phyloP scores from a whole-genome alignment of 192 early-diverging fungal genomes.

The Kappamyces sp. region DNA sequence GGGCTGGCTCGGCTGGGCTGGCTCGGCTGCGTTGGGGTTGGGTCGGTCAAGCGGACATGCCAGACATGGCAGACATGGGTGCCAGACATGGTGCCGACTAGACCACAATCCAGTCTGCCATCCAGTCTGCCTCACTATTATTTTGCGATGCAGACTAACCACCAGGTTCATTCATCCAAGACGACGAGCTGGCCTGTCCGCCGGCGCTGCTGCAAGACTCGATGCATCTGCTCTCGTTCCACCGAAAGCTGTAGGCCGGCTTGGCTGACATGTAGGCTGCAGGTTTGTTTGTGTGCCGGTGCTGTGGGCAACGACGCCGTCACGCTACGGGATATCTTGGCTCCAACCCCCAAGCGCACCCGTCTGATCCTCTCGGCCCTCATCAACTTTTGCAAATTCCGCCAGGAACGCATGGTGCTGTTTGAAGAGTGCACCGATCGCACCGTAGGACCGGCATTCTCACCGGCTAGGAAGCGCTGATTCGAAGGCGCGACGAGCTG shows the following conservation, averaged over 20 bases:
- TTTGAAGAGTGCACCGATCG: constrained; percentile 59
- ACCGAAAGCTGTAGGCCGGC: constrained; percentile 48
- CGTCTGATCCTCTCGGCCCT: constrained; percentile 71
- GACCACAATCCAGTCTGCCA: not conserved
- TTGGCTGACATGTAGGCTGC: constrained; percentile 21
- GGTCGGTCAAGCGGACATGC: constrained; percentile 34
- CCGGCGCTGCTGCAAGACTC: constrained; percentile 62
- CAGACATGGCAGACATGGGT: constrained; percentile 8
- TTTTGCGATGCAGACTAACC: not conserved
- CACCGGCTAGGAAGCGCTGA: not conserved
- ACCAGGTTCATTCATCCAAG: constrained; percentile 29
- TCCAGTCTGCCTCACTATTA: not conserved
- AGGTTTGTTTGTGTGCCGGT: not conserved
- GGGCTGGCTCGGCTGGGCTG: constrained; percentile 37
- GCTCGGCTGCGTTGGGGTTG: too few relatives aligned
- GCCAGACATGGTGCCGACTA: constrained; percentile 24
- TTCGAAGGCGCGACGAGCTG: constrained; percentile 33
- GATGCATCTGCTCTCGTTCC: constrained; percentile 56
- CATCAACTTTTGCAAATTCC: constrained; percentile 89
- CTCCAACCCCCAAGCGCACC: constrained; percentile 65
- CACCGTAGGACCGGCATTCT: constrained; percentile 30
- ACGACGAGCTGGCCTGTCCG: constrained; percentile 27
- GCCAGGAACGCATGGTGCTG: constrained; percentile 66
- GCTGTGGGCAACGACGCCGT: constrained; percentile 69
- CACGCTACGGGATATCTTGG: constrained; percentile 68